Conservation (phyloP, 306 rosid genomes). For the Cercis canadensis region DNA sequence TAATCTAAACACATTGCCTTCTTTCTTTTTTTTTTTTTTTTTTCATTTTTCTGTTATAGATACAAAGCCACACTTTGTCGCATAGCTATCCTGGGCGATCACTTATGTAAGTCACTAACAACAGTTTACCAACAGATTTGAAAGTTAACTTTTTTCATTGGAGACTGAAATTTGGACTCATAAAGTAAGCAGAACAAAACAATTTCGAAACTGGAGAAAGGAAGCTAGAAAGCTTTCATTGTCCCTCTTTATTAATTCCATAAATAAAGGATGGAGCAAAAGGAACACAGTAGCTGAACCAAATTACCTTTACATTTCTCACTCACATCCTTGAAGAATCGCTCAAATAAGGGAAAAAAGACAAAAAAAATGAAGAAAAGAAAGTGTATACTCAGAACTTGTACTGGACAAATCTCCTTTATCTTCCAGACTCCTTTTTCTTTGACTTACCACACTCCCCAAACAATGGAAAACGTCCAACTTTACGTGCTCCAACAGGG, state of each 20-base stretch:
- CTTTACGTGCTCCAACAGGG: constrained; percentile 59
- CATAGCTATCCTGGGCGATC: too few species aligned
- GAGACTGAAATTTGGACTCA: not conserved
- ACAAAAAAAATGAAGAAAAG: constrained; percentile 34
- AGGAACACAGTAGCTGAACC: constrained; percentile 39
- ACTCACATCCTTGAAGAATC: constrained; percentile 68
- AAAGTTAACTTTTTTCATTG: too few species aligned
- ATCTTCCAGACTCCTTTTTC: constrained; percentile 58
- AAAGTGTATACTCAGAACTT: constrained; percentile 27
- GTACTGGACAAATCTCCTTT: constrained; percentile 32
- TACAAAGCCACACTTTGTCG: too few species aligned
- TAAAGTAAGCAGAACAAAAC: not conserved
- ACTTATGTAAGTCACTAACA: too few species aligned
- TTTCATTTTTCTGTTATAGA: too few species aligned
- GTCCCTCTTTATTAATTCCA: constrained; percentile 51
- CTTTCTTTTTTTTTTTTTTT: too few species aligned
- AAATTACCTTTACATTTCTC: constrained; percentile 57
- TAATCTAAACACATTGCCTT: too few species aligned
- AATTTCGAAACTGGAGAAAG: constrained; percentile 20
- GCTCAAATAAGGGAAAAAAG: constrained; percentile 45
- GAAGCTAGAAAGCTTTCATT: constrained; percentile 30
- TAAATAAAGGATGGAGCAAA: constrained; percentile 55
- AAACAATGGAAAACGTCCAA: constrained; percentile 62
- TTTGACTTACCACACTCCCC: constrained; percentile 77
- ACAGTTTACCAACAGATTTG: too few species aligned